These are phyloP conservation scores for Vicia faba DNA, from an alignment of 306 rosid species.

Conservation along the genomic window DNA sequence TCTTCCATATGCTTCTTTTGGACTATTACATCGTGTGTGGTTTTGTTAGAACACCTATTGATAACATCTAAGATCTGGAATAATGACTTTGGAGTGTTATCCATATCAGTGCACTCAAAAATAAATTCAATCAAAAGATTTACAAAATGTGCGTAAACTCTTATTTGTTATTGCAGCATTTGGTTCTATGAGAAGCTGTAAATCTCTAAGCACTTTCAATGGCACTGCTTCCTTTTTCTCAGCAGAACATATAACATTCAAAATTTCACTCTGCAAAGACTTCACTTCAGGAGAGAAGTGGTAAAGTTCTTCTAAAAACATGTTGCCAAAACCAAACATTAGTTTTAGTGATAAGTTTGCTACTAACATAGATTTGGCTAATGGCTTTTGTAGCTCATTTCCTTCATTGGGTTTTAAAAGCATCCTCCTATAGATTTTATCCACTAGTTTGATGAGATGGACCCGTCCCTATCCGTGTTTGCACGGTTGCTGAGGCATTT, in stretches of 20 bases:
- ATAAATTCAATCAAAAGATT: slow-evolving; percentile 66
- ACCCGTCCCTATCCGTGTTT: slow-evolving; percentile 55
- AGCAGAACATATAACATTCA: slow-evolving; percentile 65
- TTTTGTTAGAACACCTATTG: slow-evolving; percentile 46
- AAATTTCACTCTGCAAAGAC: slow-evolving; percentile 66
- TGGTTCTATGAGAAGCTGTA: slow-evolving; percentile 64
- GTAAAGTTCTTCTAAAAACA: slow-evolving; percentile 48
- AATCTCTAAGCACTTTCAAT: slow-evolving; percentile 48
- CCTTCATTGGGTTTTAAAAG: slow-evolving; percentile 53
- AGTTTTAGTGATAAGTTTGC: slow-evolving; percentile 68
- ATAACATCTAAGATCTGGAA: slow-evolving; percentile 52
- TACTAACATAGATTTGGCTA: slow-evolving; percentile 83
- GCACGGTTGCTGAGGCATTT: slow-evolving; percentile 46
- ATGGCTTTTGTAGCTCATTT: slow-evolving; percentile 59
- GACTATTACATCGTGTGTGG: slow-evolving; percentile 7
- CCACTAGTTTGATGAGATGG: slow-evolving; percentile 46
- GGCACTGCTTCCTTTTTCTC: slow-evolving; percentile 36
- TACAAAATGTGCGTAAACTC: slow-evolving; percentile 47
- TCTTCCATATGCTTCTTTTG: slow-evolving; percentile 53
- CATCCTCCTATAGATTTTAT: slow-evolving; percentile 45
- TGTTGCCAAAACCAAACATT: slow-evolving; percentile 47
- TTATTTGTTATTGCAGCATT: slow-evolving; percentile 51
- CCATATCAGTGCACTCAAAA: slow-evolving; percentile 70
- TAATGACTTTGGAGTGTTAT: no score
- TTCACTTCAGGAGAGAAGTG: slow-evolving; percentile 61